Conservation (phyloP, 1,284 basidiomycete genomes). For the Ganoderma lingzhi region DNA sequence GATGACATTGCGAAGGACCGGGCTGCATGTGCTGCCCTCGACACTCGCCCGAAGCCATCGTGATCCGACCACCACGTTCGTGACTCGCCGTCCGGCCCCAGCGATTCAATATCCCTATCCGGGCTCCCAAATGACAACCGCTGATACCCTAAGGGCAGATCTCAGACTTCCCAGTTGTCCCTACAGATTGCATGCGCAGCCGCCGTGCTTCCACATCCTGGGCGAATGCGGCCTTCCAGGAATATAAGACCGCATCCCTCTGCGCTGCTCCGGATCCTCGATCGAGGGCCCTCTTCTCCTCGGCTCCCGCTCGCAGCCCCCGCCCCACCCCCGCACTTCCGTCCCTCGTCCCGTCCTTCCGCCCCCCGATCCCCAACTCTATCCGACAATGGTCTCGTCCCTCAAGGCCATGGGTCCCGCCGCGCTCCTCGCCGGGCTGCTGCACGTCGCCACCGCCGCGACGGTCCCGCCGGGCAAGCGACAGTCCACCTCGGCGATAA, state of each 20-base stretch:
- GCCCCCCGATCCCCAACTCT: not conserved
- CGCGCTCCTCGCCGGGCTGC: slow-evolving; percentile 18
- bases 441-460: slow-evolving; percentile 9
- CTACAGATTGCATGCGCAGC: not conserved
- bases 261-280: not conserved
- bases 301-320: not conserved
- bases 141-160: not conserved
- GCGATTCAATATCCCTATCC: not conserved
- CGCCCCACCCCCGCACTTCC: not conserved
- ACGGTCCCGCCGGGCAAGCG: slow-evolving; percentile 8
- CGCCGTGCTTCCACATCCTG: not conserved
- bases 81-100: not conserved
- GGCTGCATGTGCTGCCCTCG: slow-evolving; percentile 6
- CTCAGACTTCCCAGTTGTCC: not conserved
- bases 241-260: not conserved
- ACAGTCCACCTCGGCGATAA: slow-evolving; percentile 34
- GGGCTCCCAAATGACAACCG: not conserved
- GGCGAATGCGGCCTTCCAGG: not conserved
- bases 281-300: not conserved
- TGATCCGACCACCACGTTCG: slow-evolving; percentile 11
- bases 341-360: not conserved
- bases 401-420: not conserved
- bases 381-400: not conserved
- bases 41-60: not conserved
- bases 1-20: not conserved